phyloP scores from a whole-genome alignment of 148 eudicot genomes.

The Camellia sinensis region DNA sequence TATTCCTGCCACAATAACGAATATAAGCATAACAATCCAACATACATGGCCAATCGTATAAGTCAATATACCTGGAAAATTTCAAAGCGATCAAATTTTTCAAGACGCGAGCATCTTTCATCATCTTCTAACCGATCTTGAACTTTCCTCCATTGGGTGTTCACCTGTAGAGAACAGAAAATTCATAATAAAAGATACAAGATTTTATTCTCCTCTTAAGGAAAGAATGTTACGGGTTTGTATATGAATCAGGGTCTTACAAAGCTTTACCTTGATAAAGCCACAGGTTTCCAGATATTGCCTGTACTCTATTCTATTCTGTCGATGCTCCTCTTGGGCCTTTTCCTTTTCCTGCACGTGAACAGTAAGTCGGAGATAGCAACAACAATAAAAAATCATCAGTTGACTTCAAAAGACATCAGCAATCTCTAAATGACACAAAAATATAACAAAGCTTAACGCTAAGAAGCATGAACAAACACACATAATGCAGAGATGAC shows the following conservation, averaged over 20 bases:
- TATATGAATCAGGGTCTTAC: constrained; percentile 3
- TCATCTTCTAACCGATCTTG: constrained; percentile 96
- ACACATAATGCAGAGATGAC: too few species aligned
- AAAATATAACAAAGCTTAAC: too few species aligned
- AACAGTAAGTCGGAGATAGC: background rate
- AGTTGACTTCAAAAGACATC: constrained; percentile 8
- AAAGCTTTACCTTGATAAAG: constrained; percentile 68
- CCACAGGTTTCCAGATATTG: constrained; percentile 80
- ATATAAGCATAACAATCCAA: constrained; percentile 16
- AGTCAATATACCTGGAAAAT: constrained; percentile 60
- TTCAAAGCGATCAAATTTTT: constrained; percentile 87
- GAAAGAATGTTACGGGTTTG: background rate
- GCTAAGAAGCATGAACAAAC: too few species aligned
- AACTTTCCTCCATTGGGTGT: constrained; percentile 90
- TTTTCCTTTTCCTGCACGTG: constrained; percentile 70
- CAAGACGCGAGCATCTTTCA: constrained; percentile 85
- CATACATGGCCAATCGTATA: background rate
- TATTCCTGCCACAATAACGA: constrained; percentile 62
- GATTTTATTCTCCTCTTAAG: background rate
- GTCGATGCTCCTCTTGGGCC: constrained; percentile 86
- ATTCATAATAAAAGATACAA: background rate
- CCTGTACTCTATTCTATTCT: constrained; percentile 71
- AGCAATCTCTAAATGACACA: background rate
- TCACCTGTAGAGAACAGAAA: constrained; percentile 47
- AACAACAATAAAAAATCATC: background rate